Conservation (phyloP, 2,329 filamentous ascomycete genomes). For the Emergomyces pasteurianus region DNA sequence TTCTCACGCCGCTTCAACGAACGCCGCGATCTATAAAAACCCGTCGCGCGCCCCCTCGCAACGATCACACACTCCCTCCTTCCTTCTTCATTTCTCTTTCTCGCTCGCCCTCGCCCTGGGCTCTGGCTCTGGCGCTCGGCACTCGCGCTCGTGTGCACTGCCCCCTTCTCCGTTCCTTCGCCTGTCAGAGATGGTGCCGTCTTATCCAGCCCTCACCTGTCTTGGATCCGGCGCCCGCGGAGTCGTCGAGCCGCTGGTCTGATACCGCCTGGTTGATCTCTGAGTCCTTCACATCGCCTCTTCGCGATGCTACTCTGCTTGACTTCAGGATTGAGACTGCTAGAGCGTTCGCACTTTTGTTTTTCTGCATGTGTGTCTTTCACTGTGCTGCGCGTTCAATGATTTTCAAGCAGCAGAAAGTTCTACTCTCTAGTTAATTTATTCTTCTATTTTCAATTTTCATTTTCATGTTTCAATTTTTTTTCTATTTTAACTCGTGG, state of each 20-base stretch:
- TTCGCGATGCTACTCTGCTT: not conserved
- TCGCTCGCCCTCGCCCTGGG: not conserved
- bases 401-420: too few species aligned
- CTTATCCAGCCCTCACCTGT: not conserved
- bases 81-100: not conserved
- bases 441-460: too few species aligned
- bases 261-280: not conserved
- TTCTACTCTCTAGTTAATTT: too few species aligned
- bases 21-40: not conserved
- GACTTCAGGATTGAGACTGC: not conserved
- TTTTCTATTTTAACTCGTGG: too few species aligned
- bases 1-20: too few species aligned
- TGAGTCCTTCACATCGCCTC: not conserved
- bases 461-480: too few species aligned
- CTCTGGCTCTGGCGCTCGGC: not conserved
- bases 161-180: not conserved
- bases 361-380: too few species aligned
- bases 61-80: not conserved
- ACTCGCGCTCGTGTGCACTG: not conserved
- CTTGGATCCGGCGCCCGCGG: not conserved
- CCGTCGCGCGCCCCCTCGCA: not conserved
- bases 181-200: not conserved
- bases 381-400: too few species aligned
- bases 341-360: not conserved
- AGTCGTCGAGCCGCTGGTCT: not conserved